phyloP scores from a whole-genome alignment of 2,329 filamentous ascomycete genomes.

The Calonectria multiphialidica region DNA sequence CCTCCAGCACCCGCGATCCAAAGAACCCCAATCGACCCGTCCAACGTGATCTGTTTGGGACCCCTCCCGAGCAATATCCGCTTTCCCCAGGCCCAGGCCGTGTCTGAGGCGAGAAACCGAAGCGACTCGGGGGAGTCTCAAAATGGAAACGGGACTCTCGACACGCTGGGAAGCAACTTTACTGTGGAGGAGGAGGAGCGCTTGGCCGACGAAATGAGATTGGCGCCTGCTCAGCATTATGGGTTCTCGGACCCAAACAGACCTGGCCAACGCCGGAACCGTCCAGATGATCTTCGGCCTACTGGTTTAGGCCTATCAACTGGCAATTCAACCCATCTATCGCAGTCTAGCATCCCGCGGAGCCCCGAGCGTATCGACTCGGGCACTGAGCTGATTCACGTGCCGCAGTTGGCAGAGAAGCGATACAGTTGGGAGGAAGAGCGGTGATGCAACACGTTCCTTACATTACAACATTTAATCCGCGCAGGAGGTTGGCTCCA shows the following conservation, averaged over 20 bases:
- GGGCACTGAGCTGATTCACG: constrained; percentile 60
- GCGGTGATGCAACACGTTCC: constrained; percentile 24
- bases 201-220: constrained; percentile 40
- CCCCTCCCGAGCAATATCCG: constrained; percentile 63
- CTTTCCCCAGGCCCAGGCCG: constrained; percentile 36
- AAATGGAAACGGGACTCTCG: constrained; percentile 37
- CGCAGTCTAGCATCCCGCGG: constrained; percentile 31
- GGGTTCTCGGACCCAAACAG: not conserved
- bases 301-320: not conserved
- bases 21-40: constrained; percentile 63
- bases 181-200: constrained; percentile 64
- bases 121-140: constrained; percentile 7
- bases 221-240: constrained; percentile 22
- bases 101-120: constrained; percentile 5
- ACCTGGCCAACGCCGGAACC: constrained; percentile 2
- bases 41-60: constrained; percentile 66
- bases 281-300: constrained; percentile 11
- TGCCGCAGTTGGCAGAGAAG: constrained; percentile 62
- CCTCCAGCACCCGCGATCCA: constrained; percentile 50
- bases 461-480: constrained; percentile 5
- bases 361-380: constrained; percentile 58
- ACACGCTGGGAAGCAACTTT: constrained; percentile 69
- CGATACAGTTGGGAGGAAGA: constrained; percentile 66
- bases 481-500: not conserved
- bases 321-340: not conserved